Conservation (phyloP, 2,329 filamentous ascomycete genomes). For the Chaetomiaceae sp. region DNA sequence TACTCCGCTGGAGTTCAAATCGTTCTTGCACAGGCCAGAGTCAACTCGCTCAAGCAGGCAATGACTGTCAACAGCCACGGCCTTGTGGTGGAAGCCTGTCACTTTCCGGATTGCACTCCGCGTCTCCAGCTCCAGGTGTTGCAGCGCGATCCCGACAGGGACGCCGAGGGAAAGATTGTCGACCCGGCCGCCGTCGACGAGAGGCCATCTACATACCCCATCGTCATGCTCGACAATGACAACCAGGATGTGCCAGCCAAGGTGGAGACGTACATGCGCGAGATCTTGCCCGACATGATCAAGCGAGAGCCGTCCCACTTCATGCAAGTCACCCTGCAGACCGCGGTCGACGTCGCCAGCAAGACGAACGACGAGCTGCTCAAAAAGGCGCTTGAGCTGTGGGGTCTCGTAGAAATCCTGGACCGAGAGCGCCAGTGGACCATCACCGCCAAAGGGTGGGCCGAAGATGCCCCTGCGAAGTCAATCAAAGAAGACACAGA, state of each 20-base stretch:
- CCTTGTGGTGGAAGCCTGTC: constrained; percentile 52
- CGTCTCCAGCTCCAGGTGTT: constrained; percentile 43
- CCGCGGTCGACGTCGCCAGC: constrained; percentile 43
- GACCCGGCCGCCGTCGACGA: constrained; percentile 22
- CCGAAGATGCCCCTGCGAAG: constrained; percentile 38
- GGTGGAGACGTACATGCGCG: constrained; percentile 57
- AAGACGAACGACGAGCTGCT: constrained; percentile 51
- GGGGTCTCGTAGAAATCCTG: constrained; percentile 62
- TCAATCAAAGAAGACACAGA: constrained; percentile 51
- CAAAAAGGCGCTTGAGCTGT: constrained; percentile 56
- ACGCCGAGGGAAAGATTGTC: constrained; percentile 32
- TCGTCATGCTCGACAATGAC: constrained; percentile 58
- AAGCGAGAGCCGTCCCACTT: constrained; percentile 57
- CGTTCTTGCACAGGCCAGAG: constrained; percentile 55
- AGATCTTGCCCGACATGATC: constrained; percentile 54
- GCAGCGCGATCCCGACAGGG: constrained; percentile 34
- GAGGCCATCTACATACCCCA: constrained; percentile 22
- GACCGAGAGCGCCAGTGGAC: constrained; percentile 61
- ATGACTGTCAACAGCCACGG: constrained; percentile 47
- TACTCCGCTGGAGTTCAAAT: constrained; percentile 62
- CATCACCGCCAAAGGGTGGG: constrained; percentile 46
- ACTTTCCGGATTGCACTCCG: constrained; percentile 48
- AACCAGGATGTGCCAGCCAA: constrained; percentile 56
- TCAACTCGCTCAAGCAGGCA: constrained; percentile 51
- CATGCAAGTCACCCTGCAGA: constrained; percentile 54